These are phyloP conservation scores for Dactylellina haptotyla DNA, from an alignment of 2,329 filamentous ascomycete genomes.

Conservation along the genomic window DNA sequence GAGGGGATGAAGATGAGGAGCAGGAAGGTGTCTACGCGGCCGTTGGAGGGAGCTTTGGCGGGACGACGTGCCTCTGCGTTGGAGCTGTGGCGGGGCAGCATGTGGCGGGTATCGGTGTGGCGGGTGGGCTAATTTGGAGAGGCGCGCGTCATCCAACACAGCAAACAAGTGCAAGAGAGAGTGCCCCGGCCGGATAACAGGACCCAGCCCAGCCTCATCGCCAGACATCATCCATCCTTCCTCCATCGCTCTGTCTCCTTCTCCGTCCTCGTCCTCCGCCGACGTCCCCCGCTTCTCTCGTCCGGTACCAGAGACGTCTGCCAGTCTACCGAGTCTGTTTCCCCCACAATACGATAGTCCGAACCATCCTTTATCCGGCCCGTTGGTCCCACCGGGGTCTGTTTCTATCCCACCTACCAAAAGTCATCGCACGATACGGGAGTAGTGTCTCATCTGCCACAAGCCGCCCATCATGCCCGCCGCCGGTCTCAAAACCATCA, in stretches of 20 bases:
- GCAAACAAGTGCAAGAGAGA: neutral
- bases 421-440: neutral
- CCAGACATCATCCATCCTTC: constrained; percentile 26
- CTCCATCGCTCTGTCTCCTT: constrained; percentile 16
- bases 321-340: no score
- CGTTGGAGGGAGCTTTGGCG: constrained; percentile 38
- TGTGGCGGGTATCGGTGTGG: constrained; percentile 12
- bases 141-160: constrained; percentile 51
- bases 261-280: constrained; percentile 13
- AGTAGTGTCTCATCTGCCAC: neutral
- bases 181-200: neutral
- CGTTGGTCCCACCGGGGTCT: constrained; percentile 1
- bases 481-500: constrained; percentile 96
- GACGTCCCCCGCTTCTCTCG: constrained; percentile 16
- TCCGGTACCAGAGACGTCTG: constrained; percentile 20
- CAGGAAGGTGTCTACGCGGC: constrained; percentile 51
- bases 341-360: no score
- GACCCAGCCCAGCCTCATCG: constrained; percentile 41
- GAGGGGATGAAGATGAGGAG: constrained; percentile 12
- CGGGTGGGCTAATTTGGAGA: constrained; percentile 17
- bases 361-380: no score
- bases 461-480: constrained; percentile 34
- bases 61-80: constrained; percentile 51
- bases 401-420: constrained; percentile 12
- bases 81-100: constrained; percentile 23